Percentiles rank a stretch among this genome's conserved stretches.
Conservation (phyloP, 225 moss, liverwort and hornwort species). For the Marchantia paleacea region DNA sequence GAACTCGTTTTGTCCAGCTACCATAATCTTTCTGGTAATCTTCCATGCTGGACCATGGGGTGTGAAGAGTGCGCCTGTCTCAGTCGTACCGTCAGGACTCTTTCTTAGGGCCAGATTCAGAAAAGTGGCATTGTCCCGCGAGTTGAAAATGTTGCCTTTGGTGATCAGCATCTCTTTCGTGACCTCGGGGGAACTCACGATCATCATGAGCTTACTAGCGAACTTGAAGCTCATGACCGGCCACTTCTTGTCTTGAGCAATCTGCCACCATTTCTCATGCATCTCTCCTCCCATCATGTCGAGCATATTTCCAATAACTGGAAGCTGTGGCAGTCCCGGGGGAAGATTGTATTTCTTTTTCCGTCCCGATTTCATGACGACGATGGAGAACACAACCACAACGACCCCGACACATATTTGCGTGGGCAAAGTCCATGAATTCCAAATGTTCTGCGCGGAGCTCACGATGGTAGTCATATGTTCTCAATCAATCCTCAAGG, state of each 20-base stretch:
- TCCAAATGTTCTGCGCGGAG: no score
- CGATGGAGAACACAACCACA: no score
- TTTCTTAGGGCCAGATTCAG: neutral
- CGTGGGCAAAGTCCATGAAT: no score
- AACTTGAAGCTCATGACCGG: constrained; percentile 1
- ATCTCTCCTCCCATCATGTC: no score
- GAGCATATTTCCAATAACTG: no score
- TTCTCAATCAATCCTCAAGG: no score
- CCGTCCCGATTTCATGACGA: no score
- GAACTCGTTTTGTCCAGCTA: neutral
- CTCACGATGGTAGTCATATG: no score
- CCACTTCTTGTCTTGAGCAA: neutral
- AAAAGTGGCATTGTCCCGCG: constrained; percentile 7
- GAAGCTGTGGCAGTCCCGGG: no score
- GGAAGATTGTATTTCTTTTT: no score
- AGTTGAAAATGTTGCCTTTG: neutral
- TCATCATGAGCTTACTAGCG: neutral
- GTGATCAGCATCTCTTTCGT: constrained; percentile 1
- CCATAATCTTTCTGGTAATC: constrained; percentile 15
- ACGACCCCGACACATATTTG: no score
- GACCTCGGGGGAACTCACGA: neutral
- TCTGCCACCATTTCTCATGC: no score
- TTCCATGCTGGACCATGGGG: neutral
- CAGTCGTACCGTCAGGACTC: neutral
- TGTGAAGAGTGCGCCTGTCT: constrained; percentile 9